phyloP scores from a whole-genome alignment of 495 filamentous ascomycete species.

The Aspergillus haitiensis region DNA sequence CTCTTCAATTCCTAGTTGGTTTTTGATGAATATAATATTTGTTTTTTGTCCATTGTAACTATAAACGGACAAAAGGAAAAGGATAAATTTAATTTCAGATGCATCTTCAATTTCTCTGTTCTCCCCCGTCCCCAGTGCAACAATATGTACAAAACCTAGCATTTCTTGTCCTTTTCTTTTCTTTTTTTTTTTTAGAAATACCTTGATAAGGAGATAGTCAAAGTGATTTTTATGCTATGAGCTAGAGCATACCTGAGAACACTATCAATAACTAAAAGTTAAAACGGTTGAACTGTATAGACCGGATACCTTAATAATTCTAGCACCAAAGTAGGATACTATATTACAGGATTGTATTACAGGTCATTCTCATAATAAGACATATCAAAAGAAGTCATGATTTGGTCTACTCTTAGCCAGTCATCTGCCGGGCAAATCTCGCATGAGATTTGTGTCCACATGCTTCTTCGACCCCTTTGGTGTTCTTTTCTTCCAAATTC shows the following conservation, averaged over 20 bases:
- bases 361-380: constrained; percentile 7
- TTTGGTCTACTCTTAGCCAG: constrained; percentile 17
- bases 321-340: background rate
- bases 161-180: constrained; percentile 9
- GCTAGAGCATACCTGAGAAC: too few species aligned
- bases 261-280: too few species aligned
- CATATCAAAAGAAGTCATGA: constrained; percentile 16
- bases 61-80: background rate
- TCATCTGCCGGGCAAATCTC: constrained; percentile 15
- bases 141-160: background rate
- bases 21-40: background rate
- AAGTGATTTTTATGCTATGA: too few species aligned
- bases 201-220: too few species aligned
- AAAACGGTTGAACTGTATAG: too few species aligned
- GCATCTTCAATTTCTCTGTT: background rate
- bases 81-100: background rate
- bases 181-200: background rate
- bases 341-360: constrained; percentile 5
- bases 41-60: constrained; percentile 1
- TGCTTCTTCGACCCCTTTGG: constrained; percentile 7
- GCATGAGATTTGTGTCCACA: constrained; percentile 15
- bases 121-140: background rate
- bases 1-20: background rate
- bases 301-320: too few species aligned
- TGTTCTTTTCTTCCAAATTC: background rate